Evolutionary conservation across 768 basidiomycete species (phyloP), one percentile per base, ranked within the genome.

Genomic region (Peribolospora baueri): DNA sequence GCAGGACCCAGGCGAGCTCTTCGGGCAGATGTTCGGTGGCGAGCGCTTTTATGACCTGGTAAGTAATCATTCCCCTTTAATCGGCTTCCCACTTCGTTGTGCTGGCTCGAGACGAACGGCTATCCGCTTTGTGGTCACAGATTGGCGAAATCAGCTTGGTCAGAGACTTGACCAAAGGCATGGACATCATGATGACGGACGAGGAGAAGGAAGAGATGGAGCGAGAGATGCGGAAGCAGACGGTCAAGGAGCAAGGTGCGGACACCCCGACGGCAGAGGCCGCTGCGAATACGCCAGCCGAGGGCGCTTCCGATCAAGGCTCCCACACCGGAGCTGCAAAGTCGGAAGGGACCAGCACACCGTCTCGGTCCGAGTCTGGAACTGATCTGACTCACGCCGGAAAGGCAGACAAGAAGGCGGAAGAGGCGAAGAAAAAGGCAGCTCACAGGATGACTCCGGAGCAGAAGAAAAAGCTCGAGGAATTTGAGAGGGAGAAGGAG

Each of bases 61-160:
- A 50, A 51, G 55, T 57, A 14, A 58, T 7, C 50, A 49, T 45
- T 55, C 40, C 11, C 42, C 5, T 43, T 43, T 37, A 39, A 54
- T 14, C n/a, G 14, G 7, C 40, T 14, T 25, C 54, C 36, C 38
- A 8, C 13, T 40, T 4, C 39, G 7, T 37, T 42, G 11, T 50
- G 14, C 13, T 14, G 25, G 13, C 50, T 14, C 6, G 47, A 54
- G 10, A 5, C 46, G 11, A 10, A 25, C 38, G 25, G 13, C 50
- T 10, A 38, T 36, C 42, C 25, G 38, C 11, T 47, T 50, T 25
- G 25, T 25, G 25, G 25, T 13, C 43, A 13, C 66, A 93, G 90
- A 91, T 97, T 58, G 91, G 91, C 56, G 91, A 95, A 71, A 90
- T 98, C 54, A 81, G 82, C 5, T 73, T 95, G 45, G 86, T 93